Evolutionary conservation across 768 basidiomycete species (phyloP).

Genomic region (Hydnomerulius pinastri): DNA sequence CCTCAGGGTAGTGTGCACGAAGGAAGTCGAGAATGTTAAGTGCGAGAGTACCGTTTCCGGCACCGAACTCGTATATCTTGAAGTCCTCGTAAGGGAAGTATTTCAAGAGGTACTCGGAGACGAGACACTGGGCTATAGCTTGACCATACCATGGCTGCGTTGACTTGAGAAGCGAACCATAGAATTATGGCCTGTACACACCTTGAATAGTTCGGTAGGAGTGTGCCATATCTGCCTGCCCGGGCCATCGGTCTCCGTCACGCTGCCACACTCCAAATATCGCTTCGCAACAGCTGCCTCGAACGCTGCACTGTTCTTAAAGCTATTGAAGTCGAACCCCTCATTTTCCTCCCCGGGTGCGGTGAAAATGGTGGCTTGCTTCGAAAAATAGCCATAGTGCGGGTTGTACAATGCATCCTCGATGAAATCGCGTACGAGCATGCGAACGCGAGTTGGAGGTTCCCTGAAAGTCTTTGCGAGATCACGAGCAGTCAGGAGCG

Average conservation of each 20-base stretch:
- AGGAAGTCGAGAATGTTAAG: constrained; percentile 84
- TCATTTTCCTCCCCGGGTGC: constrained; percentile 44
- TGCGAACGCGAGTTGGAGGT: constrained; percentile 83
- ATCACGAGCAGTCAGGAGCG: constrained; percentile 69
- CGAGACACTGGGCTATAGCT: constrained; percentile 85
- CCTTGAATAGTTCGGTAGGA: constrained; percentile 97
- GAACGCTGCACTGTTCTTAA: constrained; percentile 75
- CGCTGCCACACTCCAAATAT: constrained; percentile 71
- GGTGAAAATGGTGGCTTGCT: constrained; percentile 88
- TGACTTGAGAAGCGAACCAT: constrained; percentile 9
- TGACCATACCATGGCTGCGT: constrained; percentile 91
- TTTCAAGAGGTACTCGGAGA: constrained; percentile 90
- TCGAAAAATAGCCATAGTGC: constrained; percentile 95
- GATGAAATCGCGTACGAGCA: constrained; percentile 95
- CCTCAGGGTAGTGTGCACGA: constrained; percentile 77
- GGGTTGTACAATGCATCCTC: constrained; percentile 98
- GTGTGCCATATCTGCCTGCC: constrained; percentile 98
- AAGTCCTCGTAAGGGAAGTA: constrained; percentile 97
- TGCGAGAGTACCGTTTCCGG: constrained; percentile 95
- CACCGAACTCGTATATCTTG: constrained; percentile 95
- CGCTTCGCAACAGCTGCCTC: constrained; percentile 76
- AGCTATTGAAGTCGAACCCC: constrained; percentile 64
- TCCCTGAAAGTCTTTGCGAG: constrained; percentile 49
- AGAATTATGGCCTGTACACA: constrained; percentile 27
- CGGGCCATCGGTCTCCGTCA: constrained; percentile 59